Evolutionary conservation across 148 eudicot species (phyloP).

Genomic region (Cornus controversa): DNA sequence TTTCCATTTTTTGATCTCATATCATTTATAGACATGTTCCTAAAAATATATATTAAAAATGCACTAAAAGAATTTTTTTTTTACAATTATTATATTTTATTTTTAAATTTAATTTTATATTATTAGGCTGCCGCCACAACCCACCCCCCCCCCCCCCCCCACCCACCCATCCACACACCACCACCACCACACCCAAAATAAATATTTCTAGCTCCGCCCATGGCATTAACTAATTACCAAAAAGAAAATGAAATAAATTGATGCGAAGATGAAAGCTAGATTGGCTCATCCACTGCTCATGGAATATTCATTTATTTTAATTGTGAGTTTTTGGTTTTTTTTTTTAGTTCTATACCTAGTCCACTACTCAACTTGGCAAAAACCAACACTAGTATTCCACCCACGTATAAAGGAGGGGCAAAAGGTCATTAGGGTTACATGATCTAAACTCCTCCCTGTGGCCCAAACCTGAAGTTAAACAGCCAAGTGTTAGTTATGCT

Average conservation of each 20-base stretch:
- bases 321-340: not conserved
- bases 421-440: not conserved
- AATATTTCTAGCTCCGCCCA: too few relatives aligned
- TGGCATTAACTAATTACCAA: not conserved
- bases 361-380: too few relatives aligned
- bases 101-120: too few relatives aligned
- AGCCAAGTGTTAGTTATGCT: not conserved
- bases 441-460: not conserved
- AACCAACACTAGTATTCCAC: not conserved
- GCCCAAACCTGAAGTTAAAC: not conserved
- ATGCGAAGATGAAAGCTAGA: not conserved
- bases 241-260: not conserved
- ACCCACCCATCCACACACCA: too few relatives aligned
- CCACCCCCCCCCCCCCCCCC: too few relatives aligned
- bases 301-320: not conserved
- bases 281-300: not conserved
- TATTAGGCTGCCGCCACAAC: too few relatives aligned
- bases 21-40: too few relatives aligned
- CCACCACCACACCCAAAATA: too few relatives aligned
- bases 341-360: not conserved
- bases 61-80: too few relatives aligned
- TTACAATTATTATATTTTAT: too few relatives aligned
- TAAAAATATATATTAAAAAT: too few relatives aligned
- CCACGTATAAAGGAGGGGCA: not conserved
- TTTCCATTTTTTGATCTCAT: too few relatives aligned